Percentiles rank a stretch among this genome's conserved stretches.
These are phyloP conservation scores for Venturia aucupariae DNA, from an alignment of 2,329 filamentous ascomycete genomes.

Conservation along the genomic window DNA sequence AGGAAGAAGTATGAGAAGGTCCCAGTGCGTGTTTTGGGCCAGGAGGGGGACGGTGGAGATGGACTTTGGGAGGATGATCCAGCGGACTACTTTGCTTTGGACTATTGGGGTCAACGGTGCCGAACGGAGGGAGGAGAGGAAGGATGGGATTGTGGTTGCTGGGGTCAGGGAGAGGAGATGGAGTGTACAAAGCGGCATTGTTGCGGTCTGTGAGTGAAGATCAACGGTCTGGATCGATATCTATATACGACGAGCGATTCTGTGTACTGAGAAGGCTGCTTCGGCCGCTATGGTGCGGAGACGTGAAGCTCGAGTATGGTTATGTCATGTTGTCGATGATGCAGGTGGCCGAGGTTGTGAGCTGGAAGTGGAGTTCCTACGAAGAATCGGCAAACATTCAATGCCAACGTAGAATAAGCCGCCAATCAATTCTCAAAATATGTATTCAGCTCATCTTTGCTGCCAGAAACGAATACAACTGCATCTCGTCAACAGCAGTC, in stretches of 20 bases:
- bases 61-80: conserved; percentile 40
- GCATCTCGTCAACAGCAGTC: too few species aligned
- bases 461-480: too few species aligned
- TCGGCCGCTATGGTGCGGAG: neutral
- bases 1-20: conserved; percentile 39
- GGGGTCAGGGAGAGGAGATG: conserved; percentile 35
- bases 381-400: too few species aligned
- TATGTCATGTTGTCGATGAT: neutral
- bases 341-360: neutral
- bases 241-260: neutral
- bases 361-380: too few species aligned
- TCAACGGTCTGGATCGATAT: neutral
- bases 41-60: conserved; percentile 35
- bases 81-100: conserved; percentile 35
- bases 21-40: conserved; percentile 34
- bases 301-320: neutral
- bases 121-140: conserved; percentile 31
- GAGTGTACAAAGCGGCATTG: conserved; percentile 43
- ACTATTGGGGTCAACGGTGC: conserved; percentile 33
- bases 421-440: too few species aligned
- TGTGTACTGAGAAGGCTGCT: conserved; percentile 6
- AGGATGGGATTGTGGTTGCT: conserved; percentile 27
- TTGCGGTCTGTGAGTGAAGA: neutral
- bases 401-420: too few species aligned
- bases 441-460: too few species aligned